These are phyloP conservation scores for Penicillium manginii DNA, from an alignment of 495 filamentous ascomycete genomes.

Conservation along the genomic window DNA sequence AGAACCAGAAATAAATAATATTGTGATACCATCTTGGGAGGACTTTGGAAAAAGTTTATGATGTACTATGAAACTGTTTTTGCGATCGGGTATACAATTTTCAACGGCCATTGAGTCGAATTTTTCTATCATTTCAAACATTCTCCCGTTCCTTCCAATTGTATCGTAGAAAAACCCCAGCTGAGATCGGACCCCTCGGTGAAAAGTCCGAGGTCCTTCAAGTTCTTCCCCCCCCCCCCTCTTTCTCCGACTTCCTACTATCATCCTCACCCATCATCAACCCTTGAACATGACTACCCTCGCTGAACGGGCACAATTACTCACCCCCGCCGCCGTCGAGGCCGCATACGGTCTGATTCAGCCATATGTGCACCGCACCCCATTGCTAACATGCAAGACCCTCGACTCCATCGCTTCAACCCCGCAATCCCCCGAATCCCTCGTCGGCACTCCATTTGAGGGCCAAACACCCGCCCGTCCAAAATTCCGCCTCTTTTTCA, in stretches of 20 bases:
- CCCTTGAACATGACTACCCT: conserved; percentile 13
- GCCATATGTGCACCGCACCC: conserved; percentile 79
- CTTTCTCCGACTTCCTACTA: background rate
- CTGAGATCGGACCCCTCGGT: conserved; percentile 5
- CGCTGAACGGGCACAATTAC: conserved; percentile 53
- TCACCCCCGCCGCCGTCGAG: conserved; percentile 70
- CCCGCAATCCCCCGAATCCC: conserved; percentile 57
- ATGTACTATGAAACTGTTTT: conserved; percentile 49
- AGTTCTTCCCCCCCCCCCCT: background rate
- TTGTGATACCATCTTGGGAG: conserved; percentile 31
- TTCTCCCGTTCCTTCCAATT: conserved; percentile 2
- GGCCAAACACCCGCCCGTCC: conserved; percentile 63
- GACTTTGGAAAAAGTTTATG: conserved; percentile 45
- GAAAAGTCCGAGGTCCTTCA: conserved; percentile 15
- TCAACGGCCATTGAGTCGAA: conserved; percentile 18
- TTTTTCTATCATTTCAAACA: conserved; percentile 6
- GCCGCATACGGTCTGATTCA: conserved; percentile 73
- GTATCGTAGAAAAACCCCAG: background rate
- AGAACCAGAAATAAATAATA: conserved; percentile 81
- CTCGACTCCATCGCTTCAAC: conserved; percentile 76
- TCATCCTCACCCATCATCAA: background rate
- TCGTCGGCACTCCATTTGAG: conserved; percentile 61
- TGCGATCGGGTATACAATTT: conserved; percentile 29
- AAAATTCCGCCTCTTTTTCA: conserved; percentile 82
- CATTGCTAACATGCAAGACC: conserved; percentile 75